A percentile compares a stretch with the other conserved stretches of the same genome.
Evolutionary conservation across 495 filamentous ascomycete genomes (phyloP).

Genomic region (Cercophora scortea): DNA sequence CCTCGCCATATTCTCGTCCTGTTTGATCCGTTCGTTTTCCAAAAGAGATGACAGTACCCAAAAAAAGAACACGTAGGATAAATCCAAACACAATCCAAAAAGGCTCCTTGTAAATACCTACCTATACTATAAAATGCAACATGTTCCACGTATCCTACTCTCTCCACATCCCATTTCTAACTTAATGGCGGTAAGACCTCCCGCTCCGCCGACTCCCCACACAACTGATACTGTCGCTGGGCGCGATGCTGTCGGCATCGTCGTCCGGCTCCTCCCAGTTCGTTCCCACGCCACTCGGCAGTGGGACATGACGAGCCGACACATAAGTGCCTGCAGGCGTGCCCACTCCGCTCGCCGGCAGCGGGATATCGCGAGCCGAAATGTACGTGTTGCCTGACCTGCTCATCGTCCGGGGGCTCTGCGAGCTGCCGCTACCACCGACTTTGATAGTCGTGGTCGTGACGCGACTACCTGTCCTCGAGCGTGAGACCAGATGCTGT

Average conservation of each 20-base stretch:
- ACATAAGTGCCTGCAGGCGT: slow-evolving; percentile 7
- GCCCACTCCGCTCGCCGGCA: slow-evolving; percentile 10
- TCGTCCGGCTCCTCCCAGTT: slow-evolving; percentile 14
- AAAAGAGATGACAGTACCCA: too few species aligned
- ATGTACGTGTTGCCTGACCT: slow-evolving; percentile 15
- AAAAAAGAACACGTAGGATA: too few species aligned
- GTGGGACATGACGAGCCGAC: slow-evolving; percentile 33
- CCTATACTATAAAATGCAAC: too few species aligned
- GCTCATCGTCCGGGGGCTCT: slow-evolving; percentile 2
- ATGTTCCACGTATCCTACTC: too few species aligned
- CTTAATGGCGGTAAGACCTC: slow-evolving; percentile 8
- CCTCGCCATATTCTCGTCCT: too few species aligned
- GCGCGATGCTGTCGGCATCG: slow-evolving; percentile 42
- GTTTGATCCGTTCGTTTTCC: too few species aligned
- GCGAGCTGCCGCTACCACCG: slow-evolving; percentile 1
- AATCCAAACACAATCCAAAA: too few species aligned
- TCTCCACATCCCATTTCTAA: too few species aligned
- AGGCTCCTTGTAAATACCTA: too few species aligned
- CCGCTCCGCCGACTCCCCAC: slow-evolving; percentile 40
- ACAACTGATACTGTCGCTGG: slow-evolving; percentile 62
- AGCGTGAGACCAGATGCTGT: slow-evolving; percentile 17
- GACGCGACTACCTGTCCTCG: slow-evolving; percentile 21
- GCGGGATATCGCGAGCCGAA: slow-evolving; percentile 8
- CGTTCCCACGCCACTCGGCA: slow-evolving; percentile 39
- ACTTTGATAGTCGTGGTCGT: slow-evolving; percentile 25